Conservation (phyloP, 768 basidiomycete genomes). For the Lanmaoa pseudosensibilis region DNA sequence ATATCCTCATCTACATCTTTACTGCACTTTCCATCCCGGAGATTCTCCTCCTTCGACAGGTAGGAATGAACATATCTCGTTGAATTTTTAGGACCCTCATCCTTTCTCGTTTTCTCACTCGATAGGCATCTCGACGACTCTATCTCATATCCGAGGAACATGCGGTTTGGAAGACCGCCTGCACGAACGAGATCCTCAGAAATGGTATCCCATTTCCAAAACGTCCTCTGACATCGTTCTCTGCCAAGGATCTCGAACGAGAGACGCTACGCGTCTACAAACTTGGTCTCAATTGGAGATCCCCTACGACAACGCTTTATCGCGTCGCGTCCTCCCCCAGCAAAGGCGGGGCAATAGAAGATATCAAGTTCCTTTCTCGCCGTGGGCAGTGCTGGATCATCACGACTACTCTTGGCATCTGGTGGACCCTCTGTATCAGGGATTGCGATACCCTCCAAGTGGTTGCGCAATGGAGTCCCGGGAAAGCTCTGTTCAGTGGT, state of each 20-base stretch:
- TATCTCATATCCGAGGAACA: constrained; percentile 44
- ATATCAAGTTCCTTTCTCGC: constrained; percentile 54
- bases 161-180: constrained; percentile 58
- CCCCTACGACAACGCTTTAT: constrained; percentile 18
- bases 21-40: constrained; percentile 39
- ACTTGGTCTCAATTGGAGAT: constrained; percentile 53
- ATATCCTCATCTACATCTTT: constrained; percentile 39
- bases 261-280: constrained; percentile 44
- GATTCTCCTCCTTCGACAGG: constrained; percentile 45
- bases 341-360: constrained; percentile 46
- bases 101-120: background rate
- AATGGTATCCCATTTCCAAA: constrained; percentile 53
- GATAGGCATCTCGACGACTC: constrained; percentile 54
- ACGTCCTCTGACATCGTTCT: constrained; percentile 35
- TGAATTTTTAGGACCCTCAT: background rate
- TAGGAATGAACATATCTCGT: constrained; percentile 19
- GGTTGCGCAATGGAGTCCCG: constrained; percentile 52
- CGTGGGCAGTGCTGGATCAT: constrained; percentile 45
- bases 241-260: constrained; percentile 45
- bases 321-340: constrained; percentile 22
- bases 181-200: constrained; percentile 41
- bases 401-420: constrained; percentile 58
- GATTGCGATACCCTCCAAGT: constrained; percentile 34
- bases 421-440: constrained; percentile 60
- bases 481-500: constrained; percentile 52